Base-by-base conservation (phyloP, 345 rosid genomes). In the Sisymbrium irio region DNA sequence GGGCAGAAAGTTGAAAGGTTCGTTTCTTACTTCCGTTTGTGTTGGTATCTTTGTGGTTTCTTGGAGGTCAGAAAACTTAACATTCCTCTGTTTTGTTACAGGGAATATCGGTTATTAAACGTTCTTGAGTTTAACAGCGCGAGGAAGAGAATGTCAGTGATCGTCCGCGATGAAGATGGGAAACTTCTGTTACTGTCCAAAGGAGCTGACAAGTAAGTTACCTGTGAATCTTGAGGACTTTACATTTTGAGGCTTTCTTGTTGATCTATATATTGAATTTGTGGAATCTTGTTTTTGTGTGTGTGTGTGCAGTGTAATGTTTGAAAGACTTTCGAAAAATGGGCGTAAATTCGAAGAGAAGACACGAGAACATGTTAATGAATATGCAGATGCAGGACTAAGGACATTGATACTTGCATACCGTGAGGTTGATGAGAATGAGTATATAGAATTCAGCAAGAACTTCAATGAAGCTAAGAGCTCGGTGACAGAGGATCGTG, bases 121-220 rank as follows among this genome's bases (percentile, higher is more conserved):
- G 77, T 91, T 54, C 67, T 94, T 40, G 99, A 92, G 84, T 94
- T 94, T 73, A 94, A 86, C 62, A 78, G 81, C 9, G 47, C 78
- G 22, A 78, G 81, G 12, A 78, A 78, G 72, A 83, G 99, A 82
- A 94, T 94, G 99, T 92, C 99, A 14, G 99, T 94, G 54, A 80
- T 94, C 32, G 88, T 94, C 40, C 78, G 90, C 36, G 70, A 83
- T 22, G 91, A 85, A 28, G 89, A 88, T 42, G 99, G 92, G 54
- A 87, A 82, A 65, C 86, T 92, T 58, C 78, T 94, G 9, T 82
- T 94, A 60, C 86, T 94, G 25, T 83, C 90, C 45, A 94, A 94
- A 90, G 99, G 99, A 27, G 99, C 99, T 15, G 99, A 94, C 87
- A 92, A 96, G 99, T 94, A 69, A 13, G 88, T 82, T 35, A 45